Evolutionary conservation across 2,329 filamentous ascomycete species (phyloP).

Genomic region (Didymella pomorum): DNA sequence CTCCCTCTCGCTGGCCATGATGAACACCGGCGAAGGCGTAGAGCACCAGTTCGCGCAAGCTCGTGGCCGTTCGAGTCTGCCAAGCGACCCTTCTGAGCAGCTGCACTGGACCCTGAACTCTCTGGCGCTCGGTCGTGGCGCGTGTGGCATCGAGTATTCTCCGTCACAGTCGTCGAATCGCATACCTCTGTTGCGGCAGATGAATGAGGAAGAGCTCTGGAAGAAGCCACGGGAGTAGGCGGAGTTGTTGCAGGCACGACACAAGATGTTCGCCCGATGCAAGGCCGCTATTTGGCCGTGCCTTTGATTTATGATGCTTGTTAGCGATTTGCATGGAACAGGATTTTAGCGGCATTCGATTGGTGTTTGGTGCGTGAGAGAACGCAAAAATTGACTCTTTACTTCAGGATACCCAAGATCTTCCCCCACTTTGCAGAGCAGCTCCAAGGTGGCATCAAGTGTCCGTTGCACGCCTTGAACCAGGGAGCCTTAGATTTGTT

Average conservation of each 20-base stretch:
- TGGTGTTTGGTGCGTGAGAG: slow-evolving; percentile 9
- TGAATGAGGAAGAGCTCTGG: slow-evolving; percentile 39
- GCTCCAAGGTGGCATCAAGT: neutral
- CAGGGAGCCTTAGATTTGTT: neutral
- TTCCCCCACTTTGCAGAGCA: neutral
- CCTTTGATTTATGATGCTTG: slow-evolving; percentile 7
- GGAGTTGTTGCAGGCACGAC: neutral
- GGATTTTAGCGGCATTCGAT: slow-evolving; percentile 20
- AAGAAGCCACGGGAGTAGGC: slow-evolving; percentile 30
- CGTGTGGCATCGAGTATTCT: slow-evolving; percentile 45
- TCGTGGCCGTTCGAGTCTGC: slow-evolving; percentile 37
- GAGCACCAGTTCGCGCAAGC: slow-evolving; percentile 17
- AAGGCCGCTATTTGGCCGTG: neutral
- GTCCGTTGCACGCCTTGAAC: neutral
- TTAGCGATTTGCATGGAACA: slow-evolving; percentile 19
- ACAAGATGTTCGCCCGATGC: neutral
- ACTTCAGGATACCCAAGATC: neutral
- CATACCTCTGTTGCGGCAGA: slow-evolving; percentile 18
- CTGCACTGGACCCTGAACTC: slow-evolving; percentile 48
- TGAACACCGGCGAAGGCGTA: slow-evolving; percentile 31
- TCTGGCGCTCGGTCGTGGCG: slow-evolving; percentile 42
- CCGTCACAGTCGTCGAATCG: slow-evolving; percentile 23
- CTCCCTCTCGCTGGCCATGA: slow-evolving; percentile 42
- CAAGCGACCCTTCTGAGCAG: slow-evolving; percentile 46
- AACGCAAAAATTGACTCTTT: slow-evolving; percentile 10